Evolutionary conservation across 139 green algal genomes (phyloP), one percentile per base, ranked within the genome.

Genomic region (Marvania coccoides): DNA sequence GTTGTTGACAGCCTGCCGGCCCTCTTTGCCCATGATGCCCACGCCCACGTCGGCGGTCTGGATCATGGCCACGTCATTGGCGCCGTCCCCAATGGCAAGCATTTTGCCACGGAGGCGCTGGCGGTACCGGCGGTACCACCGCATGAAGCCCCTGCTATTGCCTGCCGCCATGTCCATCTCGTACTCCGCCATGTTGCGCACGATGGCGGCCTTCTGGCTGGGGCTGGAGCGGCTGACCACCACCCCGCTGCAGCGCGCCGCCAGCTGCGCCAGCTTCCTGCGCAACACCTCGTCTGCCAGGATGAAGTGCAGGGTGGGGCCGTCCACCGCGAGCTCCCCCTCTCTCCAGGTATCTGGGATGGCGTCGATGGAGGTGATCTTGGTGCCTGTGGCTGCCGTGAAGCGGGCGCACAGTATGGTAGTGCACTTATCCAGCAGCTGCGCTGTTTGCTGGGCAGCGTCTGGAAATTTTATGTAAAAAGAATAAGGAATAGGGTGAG

Each of bases 41-140:
- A 95, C 85, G 1, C 93, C 93, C 13, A 99, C 93, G 76, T 99
- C 87, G 5, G 93, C 93, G 3, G 94, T 88, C 71, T 94, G 76
- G 36, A 79, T 71, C 94, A 99, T 99, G 65, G 88, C 89, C 47
- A 99, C 94, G 71, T 99, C 94, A 59, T 99, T 99, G 47, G 94
- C 94, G 38, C 94, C 94, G 71, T 99, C 94, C 2, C 94, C 94
- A 19, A 99, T 97, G 64, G 83, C 87, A 34, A 99, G 85, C 71
- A 95, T 98, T 8, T 91, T 87, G 31, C 70, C 72, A 54, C 73
- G 68, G 28, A 77, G 38, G 13, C 66, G 51, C 3, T 36, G 33
- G 24, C 45, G 13, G 54, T 73, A 73, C 36, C 68, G 59, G 35
- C 13, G 33, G 4, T 63, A 59, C 75, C 75, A 82, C 6, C 72